phyloP scores from a whole-genome alignment of 139 green algal genomes.

The Ettlia oleoabundans region DNA sequence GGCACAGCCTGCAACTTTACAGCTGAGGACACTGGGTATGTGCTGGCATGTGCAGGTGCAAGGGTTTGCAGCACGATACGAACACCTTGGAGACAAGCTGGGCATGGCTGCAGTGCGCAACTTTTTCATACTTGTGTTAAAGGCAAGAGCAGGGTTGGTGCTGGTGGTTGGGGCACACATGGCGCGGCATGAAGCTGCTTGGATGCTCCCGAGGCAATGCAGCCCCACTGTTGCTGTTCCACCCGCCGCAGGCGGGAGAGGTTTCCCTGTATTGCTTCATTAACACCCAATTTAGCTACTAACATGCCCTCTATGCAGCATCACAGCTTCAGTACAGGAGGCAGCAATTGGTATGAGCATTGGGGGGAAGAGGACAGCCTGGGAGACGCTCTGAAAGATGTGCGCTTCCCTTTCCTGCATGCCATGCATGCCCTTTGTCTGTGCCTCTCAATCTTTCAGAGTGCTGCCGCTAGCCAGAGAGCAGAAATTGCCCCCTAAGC shows the following conservation, averaged over 20 bases:
- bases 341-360: conserved; percentile 65
- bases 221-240: too few species aligned
- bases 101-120: conserved; percentile 31
- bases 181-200: background rate
- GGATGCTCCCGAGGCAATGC: background rate
- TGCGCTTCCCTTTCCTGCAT: background rate
- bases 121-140: conserved; percentile 60
- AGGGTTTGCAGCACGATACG: conserved; percentile 64
- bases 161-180: background rate
- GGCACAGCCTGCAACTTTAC: background rate
- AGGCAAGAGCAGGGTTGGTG: background rate
- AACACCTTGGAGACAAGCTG: conserved; percentile 46
- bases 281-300: too few species aligned
- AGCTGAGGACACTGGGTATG: background rate
- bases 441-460: background rate
- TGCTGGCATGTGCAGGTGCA: conserved; percentile 55
- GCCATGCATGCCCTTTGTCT: too few species aligned
- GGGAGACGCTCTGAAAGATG: conserved; percentile 34
- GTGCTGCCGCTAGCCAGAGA: background rate
- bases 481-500: too few species aligned
- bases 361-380: conserved; percentile 50
- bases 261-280: too few species aligned
- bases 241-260: too few species aligned
- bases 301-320: background rate
- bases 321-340: conserved; percentile 43